Evolutionary conservation across 805 yeast species (phyloP).

Genomic region (Candida silvicultrix): DNA sequence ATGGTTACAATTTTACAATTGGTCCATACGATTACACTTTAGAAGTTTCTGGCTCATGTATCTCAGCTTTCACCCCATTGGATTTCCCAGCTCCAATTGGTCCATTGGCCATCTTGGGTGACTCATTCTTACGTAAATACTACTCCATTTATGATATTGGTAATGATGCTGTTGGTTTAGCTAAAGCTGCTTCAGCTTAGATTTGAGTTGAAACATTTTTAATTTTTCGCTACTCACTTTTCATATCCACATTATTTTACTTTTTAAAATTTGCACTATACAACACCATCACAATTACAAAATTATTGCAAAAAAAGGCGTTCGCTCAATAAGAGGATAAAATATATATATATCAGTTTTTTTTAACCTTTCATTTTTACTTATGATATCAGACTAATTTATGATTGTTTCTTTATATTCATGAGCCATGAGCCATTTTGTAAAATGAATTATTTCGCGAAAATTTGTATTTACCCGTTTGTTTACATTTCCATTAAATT

Average conservation of each 20-base stretch:
- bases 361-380: not conserved
- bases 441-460: not conserved
- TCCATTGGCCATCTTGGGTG: constrained; percentile 94
- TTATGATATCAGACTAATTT: not conserved
- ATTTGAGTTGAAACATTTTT: not conserved
- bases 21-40: constrained; percentile 87
- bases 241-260: not conserved
- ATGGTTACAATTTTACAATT: constrained; percentile 88
- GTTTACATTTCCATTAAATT: constrained; percentile 1
- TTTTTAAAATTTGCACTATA: not conserved
- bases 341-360: not conserved
- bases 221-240: not conserved
- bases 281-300: not conserved
- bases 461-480: not conserved
- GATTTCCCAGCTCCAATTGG: constrained; percentile 97
- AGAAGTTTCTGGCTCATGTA: constrained; percentile 92
- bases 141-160: constrained; percentile 92
- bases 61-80: constrained; percentile 94
- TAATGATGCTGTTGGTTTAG: constrained; percentile 91
- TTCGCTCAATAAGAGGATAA: not conserved
- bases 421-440: too few relatives aligned
- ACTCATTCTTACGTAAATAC: constrained; percentile 92
- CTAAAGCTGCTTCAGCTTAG: constrained; percentile 49
- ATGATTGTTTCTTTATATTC: not conserved
- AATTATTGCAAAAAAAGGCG: not conserved